These are phyloP conservation scores for Nadsonia starkeyi-henricii DNA, from an alignment of 1,139 yeast genomes.

Conservation along the genomic window DNA sequence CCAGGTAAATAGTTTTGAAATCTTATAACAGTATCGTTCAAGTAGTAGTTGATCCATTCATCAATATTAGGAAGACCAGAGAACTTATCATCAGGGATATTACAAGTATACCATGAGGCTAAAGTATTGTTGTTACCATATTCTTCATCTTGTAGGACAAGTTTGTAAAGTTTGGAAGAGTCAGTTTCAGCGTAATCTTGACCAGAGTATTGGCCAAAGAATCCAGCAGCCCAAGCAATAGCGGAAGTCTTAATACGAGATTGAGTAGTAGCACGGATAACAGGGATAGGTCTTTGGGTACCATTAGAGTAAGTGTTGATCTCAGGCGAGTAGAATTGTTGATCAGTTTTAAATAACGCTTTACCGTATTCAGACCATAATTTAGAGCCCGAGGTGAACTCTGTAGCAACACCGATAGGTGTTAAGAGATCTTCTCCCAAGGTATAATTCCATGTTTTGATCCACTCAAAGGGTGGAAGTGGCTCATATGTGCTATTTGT, in stretches of 20 bases:
- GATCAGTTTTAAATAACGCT: slow-evolving; percentile 15
- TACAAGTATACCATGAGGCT: slow-evolving; percentile 27
- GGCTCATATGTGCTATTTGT: slow-evolving; percentile 2
- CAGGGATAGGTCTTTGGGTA: slow-evolving; percentile 21
- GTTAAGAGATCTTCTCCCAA: slow-evolving; percentile 24
- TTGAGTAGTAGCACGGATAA: slow-evolving; percentile 29
- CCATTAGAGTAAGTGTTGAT: slow-evolving; percentile 23
- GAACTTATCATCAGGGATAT: slow-evolving; percentile 22
- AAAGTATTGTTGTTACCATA: slow-evolving; percentile 28
- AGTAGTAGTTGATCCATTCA: slow-evolving; percentile 26
- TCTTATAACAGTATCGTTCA: slow-evolving; percentile 29
- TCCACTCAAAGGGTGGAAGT: slow-evolving; percentile 20
- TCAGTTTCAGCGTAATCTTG: slow-evolving; percentile 11
- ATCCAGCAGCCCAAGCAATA: slow-evolving; percentile 32
- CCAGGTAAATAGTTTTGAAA: slow-evolving; percentile 31
- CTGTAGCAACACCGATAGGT: slow-evolving; percentile 27
- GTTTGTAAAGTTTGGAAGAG: slow-evolving; percentile 7
- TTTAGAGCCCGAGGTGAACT: slow-evolving; percentile 25
- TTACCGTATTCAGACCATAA: slow-evolving; percentile 30
- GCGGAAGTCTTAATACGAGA: slow-evolving; percentile 29
- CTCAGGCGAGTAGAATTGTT: slow-evolving; percentile 13
- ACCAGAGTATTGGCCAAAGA: slow-evolving; percentile 24
- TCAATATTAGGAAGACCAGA: slow-evolving; percentile 24
- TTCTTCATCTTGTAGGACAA: slow-evolving; percentile 25
- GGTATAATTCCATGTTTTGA: slow-evolving; percentile 23